Base-by-base conservation (phyloP, 2,329 filamentous ascomycete species). In the Trichoderma afroharzianum region DNA sequence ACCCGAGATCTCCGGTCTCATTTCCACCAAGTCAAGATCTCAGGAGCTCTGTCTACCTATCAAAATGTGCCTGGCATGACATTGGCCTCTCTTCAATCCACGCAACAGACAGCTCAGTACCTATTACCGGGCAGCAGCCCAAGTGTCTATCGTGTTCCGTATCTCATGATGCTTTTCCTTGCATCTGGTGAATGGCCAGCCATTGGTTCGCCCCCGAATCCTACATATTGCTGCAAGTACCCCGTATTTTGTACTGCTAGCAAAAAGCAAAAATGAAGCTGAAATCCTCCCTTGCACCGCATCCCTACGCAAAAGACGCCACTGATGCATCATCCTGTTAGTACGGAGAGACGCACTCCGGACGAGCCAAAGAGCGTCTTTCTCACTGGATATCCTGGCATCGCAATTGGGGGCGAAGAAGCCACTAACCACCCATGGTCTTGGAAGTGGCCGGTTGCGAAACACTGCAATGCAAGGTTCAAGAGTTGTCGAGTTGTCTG, bases 391-490 rank as follows among this genome's bases (percentile, higher is more conserved):
- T n/a, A 68, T 50, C 55, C 50, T 21, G 24, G 26, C 15, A 33
- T 50, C 5, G 12, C 61, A 50, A 21, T 59, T 26, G 66, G 36
- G 57, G 57, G n/a, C 36, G 18, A 57, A 62, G 11, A 24, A 15
- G 50, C 26, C 18, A 43, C 63, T 68, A 57, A 68, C 70, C 70
- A 71, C 55, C 63, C 28, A 67, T 62, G 63, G 57, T 21, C 63
- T 30, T 26, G 36, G 50, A 26, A 64, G 43, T 63, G 57, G 58
- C 70, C 57, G 63, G 32, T 8, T 21, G 33, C 47, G 58, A 68
- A 63, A 26, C 57, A 50, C 43, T n/a, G 63, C 26, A 33, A 68
- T 64, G 58, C 63, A 68, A 39, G 24, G 57, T 24, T 36, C 32
- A 57, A 64, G 21, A 14, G 26, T 50, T 70, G 43, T 55, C 57